These are phyloP conservation scores for Neurospora sublineolata DNA, from an alignment of 495 filamentous ascomycete genomes.

Conservation along the genomic window DNA sequence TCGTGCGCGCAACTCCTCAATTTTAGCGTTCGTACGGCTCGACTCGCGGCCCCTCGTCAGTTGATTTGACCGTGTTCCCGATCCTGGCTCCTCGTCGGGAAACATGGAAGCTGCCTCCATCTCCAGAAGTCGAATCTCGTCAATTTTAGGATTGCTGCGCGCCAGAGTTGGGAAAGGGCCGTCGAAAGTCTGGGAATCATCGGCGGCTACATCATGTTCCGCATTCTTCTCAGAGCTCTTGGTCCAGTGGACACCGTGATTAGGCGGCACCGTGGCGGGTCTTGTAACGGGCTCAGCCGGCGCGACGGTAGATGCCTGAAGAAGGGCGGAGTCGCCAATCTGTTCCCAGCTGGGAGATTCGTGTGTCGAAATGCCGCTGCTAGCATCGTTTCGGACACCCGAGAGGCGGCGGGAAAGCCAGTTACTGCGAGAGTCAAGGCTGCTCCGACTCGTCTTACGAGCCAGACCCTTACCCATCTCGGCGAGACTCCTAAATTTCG, in stretches of 20 bases:
- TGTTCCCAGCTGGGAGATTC: slow-evolving; percentile 2
- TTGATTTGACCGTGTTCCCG: background rate
- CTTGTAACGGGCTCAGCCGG: slow-evolving; percentile 16
- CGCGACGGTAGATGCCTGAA: slow-evolving; percentile 21
- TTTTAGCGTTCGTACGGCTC: slow-evolving; percentile 22
- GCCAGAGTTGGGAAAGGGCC: slow-evolving; percentile 44
- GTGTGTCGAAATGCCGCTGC: background rate
- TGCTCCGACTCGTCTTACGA: slow-evolving; percentile 25
- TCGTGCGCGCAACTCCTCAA: slow-evolving; percentile 45
- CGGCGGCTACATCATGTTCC: slow-evolving; percentile 53
- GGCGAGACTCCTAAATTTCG: slow-evolving; percentile 18
- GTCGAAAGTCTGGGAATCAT: slow-evolving; percentile 47
- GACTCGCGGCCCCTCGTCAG: slow-evolving; percentile 3
- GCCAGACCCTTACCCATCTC: slow-evolving; percentile 23
- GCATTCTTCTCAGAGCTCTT: slow-evolving; percentile 44
- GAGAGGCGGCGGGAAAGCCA: slow-evolving; percentile 18
- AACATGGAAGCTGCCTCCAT: slow-evolving; percentile 26
- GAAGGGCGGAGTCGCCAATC: slow-evolving; percentile 20
- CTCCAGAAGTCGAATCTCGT: slow-evolving; percentile 42
- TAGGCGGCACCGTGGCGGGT: slow-evolving; percentile 23
- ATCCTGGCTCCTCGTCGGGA: slow-evolving; percentile 2
- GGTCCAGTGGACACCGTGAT: slow-evolving; percentile 30
- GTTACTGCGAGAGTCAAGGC: slow-evolving; percentile 12
- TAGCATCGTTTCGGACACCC: slow-evolving; percentile 8
- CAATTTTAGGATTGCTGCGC: slow-evolving; percentile 32